phyloP scores from a whole-genome alignment of 495 filamentous ascomycete genomes.

The Aspergillus bridgeri region DNA sequence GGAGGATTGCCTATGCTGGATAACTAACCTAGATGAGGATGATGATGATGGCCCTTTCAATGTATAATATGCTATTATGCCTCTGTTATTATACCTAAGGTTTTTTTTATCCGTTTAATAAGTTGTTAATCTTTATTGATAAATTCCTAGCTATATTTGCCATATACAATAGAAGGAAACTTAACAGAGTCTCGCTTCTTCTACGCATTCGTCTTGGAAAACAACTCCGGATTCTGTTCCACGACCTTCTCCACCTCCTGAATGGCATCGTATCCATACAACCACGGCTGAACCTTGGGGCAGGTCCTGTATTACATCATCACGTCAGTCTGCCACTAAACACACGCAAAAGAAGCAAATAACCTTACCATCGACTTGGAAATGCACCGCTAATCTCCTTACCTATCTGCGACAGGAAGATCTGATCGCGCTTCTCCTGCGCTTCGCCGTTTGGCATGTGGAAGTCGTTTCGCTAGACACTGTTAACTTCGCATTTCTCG shows the following conservation, averaged over 20 bases:
- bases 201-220: constrained; percentile 6
- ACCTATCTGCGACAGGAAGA: constrained; percentile 44
- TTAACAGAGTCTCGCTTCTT: too few relatives aligned
- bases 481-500: too few relatives aligned
- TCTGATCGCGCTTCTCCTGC: constrained; percentile 48
- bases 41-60: background rate
- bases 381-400: constrained; percentile 47
- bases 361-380: constrained; percentile 52
- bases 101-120: background rate
- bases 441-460: constrained; percentile 56
- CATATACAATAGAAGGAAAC: background rate
- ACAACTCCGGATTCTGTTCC: constrained; percentile 29
- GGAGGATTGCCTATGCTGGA: constrained; percentile 35
- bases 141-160: background rate
- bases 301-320: constrained; percentile 42
- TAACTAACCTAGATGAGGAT: constrained; percentile 9
- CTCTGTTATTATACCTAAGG: too few relatives aligned
- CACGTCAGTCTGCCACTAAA: background rate
- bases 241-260: constrained; percentile 53
- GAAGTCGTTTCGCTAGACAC: constrained; percentile 51
- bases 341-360: background rate
- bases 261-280: constrained; percentile 62
- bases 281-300: constrained; percentile 54
- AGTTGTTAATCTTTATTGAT: background rate
- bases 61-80: background rate